These are phyloP conservation scores for Torulaspora microellipsoides DNA, from an alignment of 805 yeast species.

Conservation along the genomic window DNA sequence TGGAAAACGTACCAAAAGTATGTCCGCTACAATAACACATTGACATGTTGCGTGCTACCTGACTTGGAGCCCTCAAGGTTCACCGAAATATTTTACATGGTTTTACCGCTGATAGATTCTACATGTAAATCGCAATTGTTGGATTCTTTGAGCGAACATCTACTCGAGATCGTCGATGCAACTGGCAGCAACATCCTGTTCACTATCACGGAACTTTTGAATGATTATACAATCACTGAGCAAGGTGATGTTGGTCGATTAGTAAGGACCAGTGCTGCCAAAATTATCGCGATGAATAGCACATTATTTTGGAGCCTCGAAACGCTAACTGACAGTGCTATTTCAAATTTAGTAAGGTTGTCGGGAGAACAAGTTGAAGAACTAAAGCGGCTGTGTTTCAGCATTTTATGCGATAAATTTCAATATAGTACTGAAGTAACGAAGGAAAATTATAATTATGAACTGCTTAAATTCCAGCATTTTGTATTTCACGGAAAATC, in stretches of 20 bases:
- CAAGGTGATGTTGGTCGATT: conserved; percentile 92
- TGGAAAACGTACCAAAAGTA: conserved; percentile 16
- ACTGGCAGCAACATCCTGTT: conserved; percentile 1
- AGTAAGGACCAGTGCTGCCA: conserved; percentile 47
- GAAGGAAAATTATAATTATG: conserved; percentile 30
- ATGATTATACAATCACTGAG: conserved; percentile 72
- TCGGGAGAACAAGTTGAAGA: conserved; percentile 61
- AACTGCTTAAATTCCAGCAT: conserved; percentile 13
- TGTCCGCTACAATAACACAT: conserved; percentile 15
- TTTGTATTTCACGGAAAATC: conserved; percentile 10
- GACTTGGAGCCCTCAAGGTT: conserved; percentile 9
- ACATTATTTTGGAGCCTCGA: conserved; percentile 4
- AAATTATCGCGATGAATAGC: conserved; percentile 10
- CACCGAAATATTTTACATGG: conserved; percentile 3
- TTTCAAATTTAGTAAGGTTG: conserved; percentile 46
- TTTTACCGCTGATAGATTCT: conserved; percentile 10
- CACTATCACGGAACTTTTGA: conserved; percentile 40
- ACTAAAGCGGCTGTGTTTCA: conserved; percentile 38
- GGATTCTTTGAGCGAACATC: conserved; percentile 8
- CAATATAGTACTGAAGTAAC: conserved; percentile 3
- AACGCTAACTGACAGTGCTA: conserved; percentile 19
- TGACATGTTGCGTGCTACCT: conserved; percentile 20
- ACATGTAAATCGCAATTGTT: conserved; percentile 19
- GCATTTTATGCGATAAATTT: conserved; percentile 10
- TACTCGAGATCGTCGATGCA: conserved; percentile 1